Evolutionary conservation across 2,329 filamentous ascomycete genomes (phyloP), one percentile per base, ranked within the genome.

Genomic region (Cladosporium sp.): DNA sequence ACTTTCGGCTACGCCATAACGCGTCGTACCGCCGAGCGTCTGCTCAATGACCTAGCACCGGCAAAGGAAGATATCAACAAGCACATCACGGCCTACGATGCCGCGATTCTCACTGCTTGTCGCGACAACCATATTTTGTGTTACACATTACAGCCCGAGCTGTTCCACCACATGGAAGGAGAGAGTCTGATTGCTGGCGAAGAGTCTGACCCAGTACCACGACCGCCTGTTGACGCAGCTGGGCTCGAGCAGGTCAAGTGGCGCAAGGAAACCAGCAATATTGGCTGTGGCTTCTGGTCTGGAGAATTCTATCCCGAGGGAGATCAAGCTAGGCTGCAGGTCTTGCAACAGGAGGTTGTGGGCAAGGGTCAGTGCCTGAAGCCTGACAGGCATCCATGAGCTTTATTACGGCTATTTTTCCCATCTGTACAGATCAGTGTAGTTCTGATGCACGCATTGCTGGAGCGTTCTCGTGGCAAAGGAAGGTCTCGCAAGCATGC

Each of bases 1-100:
- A 75, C 74, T 2, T 77, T 77, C 55, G 75, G 72, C 54, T 77
- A 77, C 60, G 75, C 74, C 17, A 66, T 77, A 11, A 76, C 74
- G 3, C 73, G 75, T 25, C 59, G 66, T n/a, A 69, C 70, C 5
- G 73, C 74, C 1, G 39, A 61, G 22, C 63, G 62, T 6, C 67
- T 76, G 39, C 60, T 74, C 2, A 58, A 64, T 39, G 72, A 75
- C 55, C 70, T 77, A 28, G 75, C 75, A 5, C 68, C 68, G 5
- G 70, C 68, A 60, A 36, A 73, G 62, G 60, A 72, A 69, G 62
- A 74, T 73, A 60, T 39, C 55, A 58, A 38, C 61, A 67, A 51
- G 61, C 63, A 68, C 37, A 63, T 66, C 11, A 60, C 57, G 15
- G 75, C 75, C 36, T 77, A 74, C 63, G 74, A 76, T 61, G 73